Evolutionary conservation across 2,329 filamentous ascomycete species (phyloP).

Genomic region (Acrocalymma vagum): DNA sequence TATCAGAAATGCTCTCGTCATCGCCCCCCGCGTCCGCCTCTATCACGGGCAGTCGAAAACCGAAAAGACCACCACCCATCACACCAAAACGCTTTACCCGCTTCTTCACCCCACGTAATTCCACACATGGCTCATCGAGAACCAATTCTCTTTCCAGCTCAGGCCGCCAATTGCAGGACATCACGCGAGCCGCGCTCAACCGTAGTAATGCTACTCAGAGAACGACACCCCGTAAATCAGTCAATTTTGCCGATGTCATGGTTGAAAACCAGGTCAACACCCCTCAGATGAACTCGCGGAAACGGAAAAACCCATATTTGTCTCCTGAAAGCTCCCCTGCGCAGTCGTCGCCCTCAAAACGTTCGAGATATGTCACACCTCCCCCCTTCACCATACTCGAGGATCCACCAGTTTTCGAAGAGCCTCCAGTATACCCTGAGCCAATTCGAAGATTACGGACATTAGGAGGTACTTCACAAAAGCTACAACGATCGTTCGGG

Average conservation of each 20-base stretch:
- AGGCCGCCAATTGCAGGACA: slow-evolving; percentile 58
- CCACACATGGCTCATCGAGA: slow-evolving; percentile 39
- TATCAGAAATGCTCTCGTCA: slow-evolving; percentile 47
- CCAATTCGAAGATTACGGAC: slow-evolving; percentile 50
- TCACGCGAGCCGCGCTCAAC: slow-evolving; percentile 57
- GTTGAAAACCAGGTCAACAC: slow-evolving; percentile 36
- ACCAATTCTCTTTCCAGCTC: slow-evolving; percentile 47
- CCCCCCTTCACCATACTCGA: slow-evolving; percentile 42
- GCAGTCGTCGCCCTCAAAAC: slow-evolving; percentile 53
- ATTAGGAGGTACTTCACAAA: slow-evolving; percentile 44
- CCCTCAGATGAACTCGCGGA: slow-evolving; percentile 38
- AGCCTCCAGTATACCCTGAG: slow-evolving; percentile 28
- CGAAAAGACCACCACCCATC: slow-evolving; percentile 57
- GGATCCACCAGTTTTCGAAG: slow-evolving; percentile 35
- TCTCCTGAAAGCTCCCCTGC: slow-evolving; percentile 51
- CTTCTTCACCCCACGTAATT: slow-evolving; percentile 59
- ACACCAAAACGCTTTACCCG: slow-evolving; percentile 61
- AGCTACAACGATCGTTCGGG: slow-evolving; percentile 57
- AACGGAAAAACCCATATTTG: slow-evolving; percentile 49
- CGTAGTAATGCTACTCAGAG: slow-evolving; percentile 36
- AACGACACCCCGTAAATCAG: slow-evolving; percentile 47
- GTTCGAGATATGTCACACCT: slow-evolving; percentile 36
- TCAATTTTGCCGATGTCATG: slow-evolving; percentile 46
- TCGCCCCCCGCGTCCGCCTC: slow-evolving; percentile 44
- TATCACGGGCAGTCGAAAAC: slow-evolving; percentile 45